Evolutionary conservation across 306 rosid species (phyloP).

Genomic region (Oxytropis ochrocephala): DNA sequence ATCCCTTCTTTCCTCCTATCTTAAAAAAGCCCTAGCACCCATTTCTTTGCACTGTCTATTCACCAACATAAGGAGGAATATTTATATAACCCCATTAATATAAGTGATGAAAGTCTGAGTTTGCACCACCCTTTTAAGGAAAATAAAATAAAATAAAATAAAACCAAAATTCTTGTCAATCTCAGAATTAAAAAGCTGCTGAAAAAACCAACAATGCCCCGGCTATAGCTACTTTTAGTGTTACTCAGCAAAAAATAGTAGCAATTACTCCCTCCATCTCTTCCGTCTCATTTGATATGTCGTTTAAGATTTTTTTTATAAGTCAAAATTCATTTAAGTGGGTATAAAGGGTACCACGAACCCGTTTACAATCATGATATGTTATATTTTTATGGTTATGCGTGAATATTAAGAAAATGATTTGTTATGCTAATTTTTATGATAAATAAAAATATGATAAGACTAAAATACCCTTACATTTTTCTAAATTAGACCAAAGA

Average conservation of each 20-base stretch:
- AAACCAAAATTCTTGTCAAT: conserved; percentile 12
- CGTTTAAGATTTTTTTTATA: too few species aligned
- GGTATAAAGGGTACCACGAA: too few species aligned
- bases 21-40: conserved; percentile 35
- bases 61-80: conserved; percentile 23
- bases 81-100: conserved; percentile 23
- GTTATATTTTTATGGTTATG: too few species aligned
- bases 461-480: too few species aligned
- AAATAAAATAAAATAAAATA: conserved; percentile 20
- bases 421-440: too few species aligned
- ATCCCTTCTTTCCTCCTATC: conserved; percentile 29
- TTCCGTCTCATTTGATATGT: too few species aligned
- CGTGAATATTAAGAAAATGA: too few species aligned
- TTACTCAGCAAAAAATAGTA: conserved; percentile 24
- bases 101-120: conserved; percentile 17
- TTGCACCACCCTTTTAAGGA: conserved; percentile 50
- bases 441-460: too few species aligned
- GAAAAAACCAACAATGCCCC: conserved; percentile 12
- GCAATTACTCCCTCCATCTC: too few species aligned
- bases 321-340: too few species aligned
- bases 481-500: too few species aligned
- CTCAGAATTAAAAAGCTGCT: conserved; percentile 39
- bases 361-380: too few species aligned
- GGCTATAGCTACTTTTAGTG: conserved; percentile 12
- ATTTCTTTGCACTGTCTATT: not conserved